Evolutionary conservation across 2,329 filamentous ascomycete genomes (phyloP), one percentile per base, ranked within the genome.

Genomic region (Venturia asperata): DNA sequence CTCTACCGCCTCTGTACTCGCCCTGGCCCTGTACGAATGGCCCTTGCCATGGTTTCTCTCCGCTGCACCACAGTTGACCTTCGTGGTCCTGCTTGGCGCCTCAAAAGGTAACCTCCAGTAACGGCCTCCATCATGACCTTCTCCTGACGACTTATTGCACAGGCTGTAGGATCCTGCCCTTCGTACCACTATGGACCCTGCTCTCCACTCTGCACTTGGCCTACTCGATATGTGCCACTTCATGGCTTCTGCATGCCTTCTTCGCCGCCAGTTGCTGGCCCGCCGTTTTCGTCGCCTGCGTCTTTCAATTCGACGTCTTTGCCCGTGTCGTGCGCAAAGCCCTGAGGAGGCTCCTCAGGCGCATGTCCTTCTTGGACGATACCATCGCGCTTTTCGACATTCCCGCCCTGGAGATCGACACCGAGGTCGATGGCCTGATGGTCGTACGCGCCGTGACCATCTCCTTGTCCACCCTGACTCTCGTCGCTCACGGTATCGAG

Each of bases 351-450:
- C 70, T 82, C 11, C 71, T 79, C 37, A 70, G 77, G 58, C 72
- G 78, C 45, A 68, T 81, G 27, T 79, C 82, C 65, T 82, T 83
- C 68, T 79, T 81, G 67, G 77, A 78, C 60, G 81, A 83, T 66
- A 79, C 78, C 66, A 75, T 84, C 65, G 80, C 79, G 3, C 72
- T 80, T 63, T 81, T 81, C 67, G 75, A 80, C 62, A 69, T 81
- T 7, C 80, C 82, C 0, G 81, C 81, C 1, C 70, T 84, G 63
- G 81, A 83, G 68, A 83, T 84, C 55, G 82, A 84, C 68, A 81
- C 78, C 0, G 79, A 82, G 34, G 79, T 83, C 17, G 76, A 81
- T 67, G 82, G 82, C 0, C 71, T 83, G 21, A 78, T 84, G 69
- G 80, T 82, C 7, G 74, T 83, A 49, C 75, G 82, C n/a, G 82